Evolutionary conservation across 2,329 filamentous ascomycete genomes (phyloP).

Genomic region (Teratosphaeria pseudoeucalypti): DNA sequence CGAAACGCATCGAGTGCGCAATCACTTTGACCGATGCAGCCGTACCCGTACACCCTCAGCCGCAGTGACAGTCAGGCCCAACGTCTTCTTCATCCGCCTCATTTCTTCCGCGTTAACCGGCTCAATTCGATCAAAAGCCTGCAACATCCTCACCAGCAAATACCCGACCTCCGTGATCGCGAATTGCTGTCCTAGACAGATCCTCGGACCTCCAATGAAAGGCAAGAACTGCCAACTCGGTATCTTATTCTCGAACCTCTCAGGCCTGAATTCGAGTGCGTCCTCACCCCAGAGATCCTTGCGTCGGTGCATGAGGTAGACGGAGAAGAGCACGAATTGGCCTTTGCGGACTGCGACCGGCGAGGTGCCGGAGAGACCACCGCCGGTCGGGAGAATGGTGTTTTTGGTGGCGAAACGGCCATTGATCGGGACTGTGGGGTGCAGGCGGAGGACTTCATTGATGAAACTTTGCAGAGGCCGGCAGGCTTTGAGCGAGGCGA

Average conservation of each 20-base stretch:
- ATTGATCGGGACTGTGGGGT: slow-evolving; percentile 66
- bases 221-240: slow-evolving; percentile 25
- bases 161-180: slow-evolving; percentile 36
- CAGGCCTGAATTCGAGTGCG: slow-evolving; percentile 29
- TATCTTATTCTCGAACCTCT: slow-evolving; percentile 22
- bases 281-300: slow-evolving; percentile 29
- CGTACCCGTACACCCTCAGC: slow-evolving; percentile 14
- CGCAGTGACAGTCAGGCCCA: slow-evolving; percentile 17
- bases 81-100: slow-evolving; percentile 10
- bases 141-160: slow-evolving; percentile 32
- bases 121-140: slow-evolving; percentile 25
- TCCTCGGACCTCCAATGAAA: not conserved
- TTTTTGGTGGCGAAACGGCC: slow-evolving; percentile 58
- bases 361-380: slow-evolving; percentile 40
- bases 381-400: slow-evolving; percentile 61
- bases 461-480: slow-evolving; percentile 46
- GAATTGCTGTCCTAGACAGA: slow-evolving; percentile 38
- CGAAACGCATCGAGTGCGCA: not conserved
- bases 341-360: slow-evolving; percentile 40
- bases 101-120: slow-evolving; percentile 7
- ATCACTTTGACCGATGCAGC: slow-evolving; percentile 4
- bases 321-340: slow-evolving; percentile 20
- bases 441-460: slow-evolving; percentile 58
- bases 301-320: slow-evolving; percentile 28
- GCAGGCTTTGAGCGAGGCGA: slow-evolving; percentile 56